Conservation (phyloP, 75 land plant species). For the Cunninghamia lanceolata region DNA sequence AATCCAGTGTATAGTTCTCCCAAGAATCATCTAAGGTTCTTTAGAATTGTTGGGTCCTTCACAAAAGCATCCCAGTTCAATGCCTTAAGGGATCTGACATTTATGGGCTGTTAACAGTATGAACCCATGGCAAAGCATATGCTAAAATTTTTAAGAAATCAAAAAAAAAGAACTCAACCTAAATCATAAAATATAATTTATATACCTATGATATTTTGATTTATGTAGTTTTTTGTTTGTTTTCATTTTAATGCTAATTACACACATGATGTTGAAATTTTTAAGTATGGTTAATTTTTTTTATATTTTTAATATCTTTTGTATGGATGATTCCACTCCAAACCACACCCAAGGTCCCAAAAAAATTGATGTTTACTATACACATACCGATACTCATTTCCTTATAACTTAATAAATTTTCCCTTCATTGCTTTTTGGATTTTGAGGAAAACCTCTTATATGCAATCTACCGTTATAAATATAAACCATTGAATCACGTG, state of each 20-base stretch:
- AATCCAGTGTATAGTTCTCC: not conserved
- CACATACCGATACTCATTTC: not conserved
- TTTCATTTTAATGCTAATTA: not conserved
- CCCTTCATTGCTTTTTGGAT: not conserved
- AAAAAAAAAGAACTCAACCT: not conserved
- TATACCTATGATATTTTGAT: not conserved
- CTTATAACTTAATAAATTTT: not conserved
- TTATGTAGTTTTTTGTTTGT: not conserved
- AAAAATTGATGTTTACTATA: not conserved
- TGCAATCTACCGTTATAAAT: not conserved
- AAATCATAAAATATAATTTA: not conserved
- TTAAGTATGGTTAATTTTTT: not conserved
- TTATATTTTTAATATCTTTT: not conserved
- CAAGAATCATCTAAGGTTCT: not conserved
- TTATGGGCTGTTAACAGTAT: not conserved
- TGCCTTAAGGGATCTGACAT: not conserved
- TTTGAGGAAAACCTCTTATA: not conserved
- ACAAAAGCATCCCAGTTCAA: not conserved
- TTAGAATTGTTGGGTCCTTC: not conserved
- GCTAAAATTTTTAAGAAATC: not conserved
- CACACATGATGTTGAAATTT: not conserved
- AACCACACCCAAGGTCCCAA: not conserved
- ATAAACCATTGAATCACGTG: not conserved
- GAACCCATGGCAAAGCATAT: not conserved
- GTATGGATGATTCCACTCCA: not conserved